Conservation (phyloP, 2,329 filamentous ascomycete genomes). For the Alternaria triticina region DNA sequence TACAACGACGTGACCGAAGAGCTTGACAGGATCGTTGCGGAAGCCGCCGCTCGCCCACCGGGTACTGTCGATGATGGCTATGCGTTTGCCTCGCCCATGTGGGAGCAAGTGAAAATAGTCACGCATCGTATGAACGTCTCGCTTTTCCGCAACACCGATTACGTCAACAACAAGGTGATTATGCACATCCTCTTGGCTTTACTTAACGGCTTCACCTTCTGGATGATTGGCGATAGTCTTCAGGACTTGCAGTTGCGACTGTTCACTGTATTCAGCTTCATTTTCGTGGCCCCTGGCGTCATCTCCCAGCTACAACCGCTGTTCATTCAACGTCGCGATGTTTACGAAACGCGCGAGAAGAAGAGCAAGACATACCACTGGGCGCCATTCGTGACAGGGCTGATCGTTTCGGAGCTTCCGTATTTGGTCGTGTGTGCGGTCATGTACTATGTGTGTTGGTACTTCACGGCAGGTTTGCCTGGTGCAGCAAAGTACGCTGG, state of each 20-base stretch:
- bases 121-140: slow-evolving; percentile 16
- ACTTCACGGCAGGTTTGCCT: slow-evolving; percentile 57
- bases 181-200: slow-evolving; percentile 17
- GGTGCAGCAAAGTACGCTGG: slow-evolving; percentile 60
- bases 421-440: slow-evolving; percentile 66
- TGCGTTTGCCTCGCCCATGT: slow-evolving; percentile 27
- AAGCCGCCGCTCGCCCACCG: slow-evolving; percentile 40
- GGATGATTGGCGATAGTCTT: slow-evolving; percentile 16
- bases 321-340: slow-evolving; percentile 49
- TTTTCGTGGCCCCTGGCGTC: slow-evolving; percentile 46
- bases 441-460: slow-evolving; percentile 69
- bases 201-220: slow-evolving; percentile 27
- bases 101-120: slow-evolving; percentile 17
- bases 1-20: slow-evolving; percentile 35
- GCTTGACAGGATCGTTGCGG: slow-evolving; percentile 40
- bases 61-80: slow-evolving; percentile 45
- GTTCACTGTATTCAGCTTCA: slow-evolving; percentile 57
- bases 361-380: slow-evolving; percentile 74
- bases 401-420: slow-evolving; percentile 72
- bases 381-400: slow-evolving; percentile 71
- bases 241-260: slow-evolving; percentile 50
- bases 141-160: slow-evolving; percentile 18
- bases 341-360: slow-evolving; percentile 64
- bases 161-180: slow-evolving; percentile 23
- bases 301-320: slow-evolving; percentile 48